These are phyloP conservation scores for Xylaria curta DNA, from an alignment of 495 filamentous ascomycete genomes.

Conservation along the genomic window DNA sequence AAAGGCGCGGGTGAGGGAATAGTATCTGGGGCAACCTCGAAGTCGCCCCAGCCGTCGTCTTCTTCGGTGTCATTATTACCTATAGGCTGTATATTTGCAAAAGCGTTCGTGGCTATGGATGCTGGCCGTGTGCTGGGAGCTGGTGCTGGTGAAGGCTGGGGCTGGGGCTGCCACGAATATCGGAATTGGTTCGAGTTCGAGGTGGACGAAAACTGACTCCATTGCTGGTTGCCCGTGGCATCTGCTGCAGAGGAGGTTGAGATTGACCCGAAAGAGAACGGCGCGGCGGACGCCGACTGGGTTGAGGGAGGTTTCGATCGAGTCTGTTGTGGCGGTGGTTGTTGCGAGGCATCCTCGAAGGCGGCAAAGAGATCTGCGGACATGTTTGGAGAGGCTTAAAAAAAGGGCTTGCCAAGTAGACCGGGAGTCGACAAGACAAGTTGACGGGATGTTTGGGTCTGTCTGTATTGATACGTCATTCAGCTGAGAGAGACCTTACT, in stretches of 20 bases:
- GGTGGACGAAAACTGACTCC: constrained; percentile 30
- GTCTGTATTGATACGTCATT: constrained; percentile 3
- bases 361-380: constrained; percentile 77
- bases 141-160: neutral
- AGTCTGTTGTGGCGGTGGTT: constrained; percentile 36
- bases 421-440: neutral
- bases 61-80: constrained; percentile 36
- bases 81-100: neutral
- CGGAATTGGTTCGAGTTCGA: constrained; percentile 16
- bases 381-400: constrained; percentile 51
- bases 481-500: neutral
- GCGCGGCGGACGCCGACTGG: constrained; percentile 27
- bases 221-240: constrained; percentile 25
- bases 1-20: constrained; percentile 17
- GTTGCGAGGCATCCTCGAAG: constrained; percentile 59
- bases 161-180: constrained; percentile 8
- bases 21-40: constrained; percentile 61
- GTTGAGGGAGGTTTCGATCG: constrained; percentile 28
- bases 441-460: neutral
- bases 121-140: constrained; percentile 1
- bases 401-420: neutral
- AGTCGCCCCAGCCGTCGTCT: constrained; percentile 76
- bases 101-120: neutral
- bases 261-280: constrained; percentile 26
- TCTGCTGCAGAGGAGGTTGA: constrained; percentile 36